phyloP scores from a whole-genome alignment of 495 filamentous ascomycete species.

The Entonaema liquescens region DNA sequence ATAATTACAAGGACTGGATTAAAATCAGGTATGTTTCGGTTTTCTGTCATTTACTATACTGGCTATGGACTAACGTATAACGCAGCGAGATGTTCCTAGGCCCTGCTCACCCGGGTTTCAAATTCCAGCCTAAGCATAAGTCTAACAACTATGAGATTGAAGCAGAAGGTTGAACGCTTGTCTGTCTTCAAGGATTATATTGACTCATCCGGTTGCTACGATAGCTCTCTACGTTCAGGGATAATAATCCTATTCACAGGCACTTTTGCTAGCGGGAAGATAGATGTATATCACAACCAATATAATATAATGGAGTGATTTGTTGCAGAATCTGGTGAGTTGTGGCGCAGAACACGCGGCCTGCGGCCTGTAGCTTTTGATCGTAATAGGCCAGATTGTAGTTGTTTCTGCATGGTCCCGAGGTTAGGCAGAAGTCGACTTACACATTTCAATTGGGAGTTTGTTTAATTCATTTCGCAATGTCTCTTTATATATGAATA shows the following conservation, averaged over 20 bases:
- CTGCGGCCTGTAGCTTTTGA: slow-evolving; percentile 3
- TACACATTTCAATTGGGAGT: not conserved
- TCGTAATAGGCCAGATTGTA: slow-evolving; percentile 31
- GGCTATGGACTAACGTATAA: slow-evolving; percentile 19
- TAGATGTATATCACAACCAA: not conserved
- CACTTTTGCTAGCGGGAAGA: not conserved
- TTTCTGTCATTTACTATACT: not conserved
- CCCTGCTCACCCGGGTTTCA: slow-evolving; percentile 86
- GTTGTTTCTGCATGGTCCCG: not conserved
- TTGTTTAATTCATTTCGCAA: not conserved
- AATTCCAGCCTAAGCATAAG: slow-evolving; percentile 98
- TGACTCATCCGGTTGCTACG: not conserved
- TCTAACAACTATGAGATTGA: slow-evolving; percentile 79
- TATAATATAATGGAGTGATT: not conserved
- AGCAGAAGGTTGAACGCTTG: slow-evolving; percentile 58
- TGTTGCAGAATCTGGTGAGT: slow-evolving; percentile 7
- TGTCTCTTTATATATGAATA: not conserved
- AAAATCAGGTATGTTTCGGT: slow-evolving; percentile 85
- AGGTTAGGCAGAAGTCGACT: slow-evolving; percentile 3
- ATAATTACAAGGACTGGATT: slow-evolving; percentile 95
- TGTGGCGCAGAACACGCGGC: slow-evolving; percentile 21
- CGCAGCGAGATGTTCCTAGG: slow-evolving; percentile 95
- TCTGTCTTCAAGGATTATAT: not conserved
- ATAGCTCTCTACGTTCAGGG: not conserved
- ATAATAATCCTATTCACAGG: not conserved